A percentile compares a stretch with the other conserved stretches of the same genome.
Conservation (phyloP, 2,329 filamentous ascomycete genomes). For the Immersiporthe knoxdaviesiana region DNA sequence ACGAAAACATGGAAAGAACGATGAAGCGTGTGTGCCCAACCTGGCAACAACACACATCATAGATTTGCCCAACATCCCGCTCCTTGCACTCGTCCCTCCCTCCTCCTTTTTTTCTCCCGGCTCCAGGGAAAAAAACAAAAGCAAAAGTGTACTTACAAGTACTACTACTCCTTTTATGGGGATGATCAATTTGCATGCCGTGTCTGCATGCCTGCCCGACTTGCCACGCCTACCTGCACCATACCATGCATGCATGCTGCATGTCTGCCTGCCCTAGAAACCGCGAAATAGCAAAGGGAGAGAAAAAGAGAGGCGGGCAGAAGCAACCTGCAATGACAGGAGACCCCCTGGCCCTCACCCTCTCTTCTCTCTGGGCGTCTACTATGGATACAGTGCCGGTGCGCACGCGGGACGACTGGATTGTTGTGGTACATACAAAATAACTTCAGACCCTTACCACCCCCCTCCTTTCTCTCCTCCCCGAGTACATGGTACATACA, state of each 20-base stretch:
- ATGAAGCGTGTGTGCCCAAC: not conserved
- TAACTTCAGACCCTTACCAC: not conserved
- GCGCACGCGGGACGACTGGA: not conserved
- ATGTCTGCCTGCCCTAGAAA: not conserved
- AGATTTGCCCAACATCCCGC: not conserved
- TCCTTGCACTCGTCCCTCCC: too few relatives aligned
- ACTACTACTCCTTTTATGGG: too few relatives aligned
- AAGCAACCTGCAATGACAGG: not conserved
- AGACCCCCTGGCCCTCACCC: not conserved
- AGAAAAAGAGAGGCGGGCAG: not conserved
- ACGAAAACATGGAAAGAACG: not conserved
- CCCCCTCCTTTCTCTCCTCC: too few relatives aligned
- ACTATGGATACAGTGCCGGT: not conserved
- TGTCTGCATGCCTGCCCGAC: not conserved
- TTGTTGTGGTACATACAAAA: not conserved
- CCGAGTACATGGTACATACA: not conserved
- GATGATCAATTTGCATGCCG: not conserved
- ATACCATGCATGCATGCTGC: too few relatives aligned
- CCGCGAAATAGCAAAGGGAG: not conserved
- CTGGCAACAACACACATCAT: not conserved
- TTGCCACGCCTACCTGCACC: not conserved
- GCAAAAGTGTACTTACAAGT: too few relatives aligned
- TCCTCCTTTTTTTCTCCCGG: not conserved
- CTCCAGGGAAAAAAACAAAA: too few relatives aligned
- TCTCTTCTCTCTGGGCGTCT: not conserved